Conservation (phyloP, 1,139 yeast species). For the Geotrichum reessii region DNA sequence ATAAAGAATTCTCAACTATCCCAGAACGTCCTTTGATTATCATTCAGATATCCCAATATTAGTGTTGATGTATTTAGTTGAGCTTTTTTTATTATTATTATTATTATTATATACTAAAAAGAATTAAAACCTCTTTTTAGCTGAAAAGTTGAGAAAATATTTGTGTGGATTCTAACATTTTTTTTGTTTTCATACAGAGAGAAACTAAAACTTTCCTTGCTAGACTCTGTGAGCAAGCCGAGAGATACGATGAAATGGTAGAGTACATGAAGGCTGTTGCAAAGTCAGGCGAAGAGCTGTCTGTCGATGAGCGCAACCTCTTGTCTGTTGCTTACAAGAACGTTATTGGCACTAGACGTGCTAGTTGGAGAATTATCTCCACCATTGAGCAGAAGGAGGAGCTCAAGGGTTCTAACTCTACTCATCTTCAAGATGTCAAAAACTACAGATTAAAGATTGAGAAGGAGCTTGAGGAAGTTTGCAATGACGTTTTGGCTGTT, state of each 20-base stretch:
- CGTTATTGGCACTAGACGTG: conserved; percentile 98
- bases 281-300: conserved; percentile 87
- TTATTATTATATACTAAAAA: no score
- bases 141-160: background rate
- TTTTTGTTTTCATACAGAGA: conserved; percentile 46
- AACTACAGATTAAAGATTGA: conserved; percentile 95
- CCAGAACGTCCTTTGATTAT: background rate
- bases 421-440: conserved; percentile 66
- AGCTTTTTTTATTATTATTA: no score
- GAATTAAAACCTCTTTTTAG: background rate
- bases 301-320: conserved; percentile 96
- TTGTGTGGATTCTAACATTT: conserved; percentile 13
- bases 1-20: background rate
- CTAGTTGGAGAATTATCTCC: conserved; percentile 98
- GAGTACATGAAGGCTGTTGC: conserved; percentile 98
- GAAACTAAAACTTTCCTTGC: conserved; percentile 69
- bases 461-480: conserved; percentile 84
- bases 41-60: background rate
- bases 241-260: conserved; percentile 94
- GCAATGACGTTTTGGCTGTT: conserved; percentile 88
- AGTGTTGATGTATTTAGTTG: background rate
- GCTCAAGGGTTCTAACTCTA: conserved; percentile 70
- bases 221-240: conserved; percentile 98
- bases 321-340: conserved; percentile 96
- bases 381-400: conserved; percentile 98